A percentile compares a stretch with the other conserved stretches of the same genome.
Conservation (phyloP, 257 asterid genomes). For the Capsicum baccatum region DNA sequence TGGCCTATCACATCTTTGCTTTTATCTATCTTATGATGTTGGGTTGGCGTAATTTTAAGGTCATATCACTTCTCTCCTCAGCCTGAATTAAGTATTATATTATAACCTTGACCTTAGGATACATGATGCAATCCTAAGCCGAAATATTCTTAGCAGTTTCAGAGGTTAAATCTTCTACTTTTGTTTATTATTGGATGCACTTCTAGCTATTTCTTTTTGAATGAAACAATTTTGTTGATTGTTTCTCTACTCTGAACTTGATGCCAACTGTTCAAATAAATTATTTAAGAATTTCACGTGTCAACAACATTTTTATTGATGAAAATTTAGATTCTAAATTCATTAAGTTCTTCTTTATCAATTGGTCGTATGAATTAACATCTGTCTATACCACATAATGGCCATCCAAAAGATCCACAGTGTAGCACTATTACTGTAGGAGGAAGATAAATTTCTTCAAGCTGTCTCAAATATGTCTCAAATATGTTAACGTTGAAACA, state of each 20-base stretch:
- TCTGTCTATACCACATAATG: constrained; percentile 57
- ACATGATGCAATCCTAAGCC: background rate
- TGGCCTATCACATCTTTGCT: too few relatives aligned
- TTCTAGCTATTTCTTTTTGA: background rate
- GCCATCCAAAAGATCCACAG: constrained; percentile 83
- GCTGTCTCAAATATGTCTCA: too few relatives aligned
- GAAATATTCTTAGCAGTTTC: background rate
- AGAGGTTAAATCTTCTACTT: background rate
- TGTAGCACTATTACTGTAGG: constrained; percentile 84
- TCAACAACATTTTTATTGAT: background rate
- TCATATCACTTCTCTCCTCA: too few relatives aligned
- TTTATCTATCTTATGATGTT: too few relatives aligned
- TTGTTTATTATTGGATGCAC: background rate
- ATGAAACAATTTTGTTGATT: background rate
- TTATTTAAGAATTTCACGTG: background rate
- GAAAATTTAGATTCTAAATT: background rate
- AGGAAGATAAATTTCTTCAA: constrained; percentile 86
- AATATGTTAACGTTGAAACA: constrained; percentile 90
- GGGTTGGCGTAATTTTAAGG: too few relatives aligned
- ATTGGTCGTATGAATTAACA: background rate
- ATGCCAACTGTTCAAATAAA: background rate
- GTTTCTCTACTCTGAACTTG: background rate
- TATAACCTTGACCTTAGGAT: background rate
- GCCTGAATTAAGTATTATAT: background rate
- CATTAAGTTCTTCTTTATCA: background rate